Base-by-base conservation (phyloP, 768 basidiomycete species). In the Lentinula raphanica region DNA sequence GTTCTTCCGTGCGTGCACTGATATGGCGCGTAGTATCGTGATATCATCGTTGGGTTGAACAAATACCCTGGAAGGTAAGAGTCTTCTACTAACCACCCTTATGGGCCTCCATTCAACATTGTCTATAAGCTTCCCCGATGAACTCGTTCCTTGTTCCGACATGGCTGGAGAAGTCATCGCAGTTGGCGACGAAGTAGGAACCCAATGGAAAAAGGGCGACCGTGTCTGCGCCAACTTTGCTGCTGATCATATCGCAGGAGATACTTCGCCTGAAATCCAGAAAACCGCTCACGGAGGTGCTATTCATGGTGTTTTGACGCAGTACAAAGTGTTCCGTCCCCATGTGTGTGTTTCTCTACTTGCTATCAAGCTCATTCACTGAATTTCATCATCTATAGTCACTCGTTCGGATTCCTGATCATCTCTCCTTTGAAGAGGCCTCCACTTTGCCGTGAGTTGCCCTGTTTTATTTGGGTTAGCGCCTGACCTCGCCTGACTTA, bases 391-490 rank as follows among this genome's bases (percentile, higher is more conserved):
- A 3, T 29, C 19, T 8, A 7, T 51, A 82, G 80, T 73, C 76
- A 0, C 69, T 87, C 36, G 76, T 87, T 31, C 60, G 64, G 38
- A 72, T 86, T 59, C 83, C 88, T 0, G 68, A 76, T 17, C 79
- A 86, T 65, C 74, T 88, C 19, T 79, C 77, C 2, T 85, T 81
- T 61, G 81, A 83, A 60, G 83, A 90, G 65, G 87, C 80, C 0
- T 82, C 87, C 0, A 85, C 85, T 23, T 71, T 89, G 5, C 82
- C 85, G 74, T 86, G 63, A 29, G 78, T 69, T 12, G n/a, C n/a
- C n/a, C n/a, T n/a, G n/a, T n/a, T n/a, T n/a, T n/a, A n/a, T n/a
- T n/a, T n/a, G n/a, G n/a, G n/a, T n/a, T n/a, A n/a, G n/a, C n/a
- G n/a, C n/a, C n/a, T 17, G 5, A 19, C 13, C n/a, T 3, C 27